phyloP scores from a whole-genome alignment of 1,284 basidiomycete species.

The Cutaneotrichosporon sp. region DNA sequence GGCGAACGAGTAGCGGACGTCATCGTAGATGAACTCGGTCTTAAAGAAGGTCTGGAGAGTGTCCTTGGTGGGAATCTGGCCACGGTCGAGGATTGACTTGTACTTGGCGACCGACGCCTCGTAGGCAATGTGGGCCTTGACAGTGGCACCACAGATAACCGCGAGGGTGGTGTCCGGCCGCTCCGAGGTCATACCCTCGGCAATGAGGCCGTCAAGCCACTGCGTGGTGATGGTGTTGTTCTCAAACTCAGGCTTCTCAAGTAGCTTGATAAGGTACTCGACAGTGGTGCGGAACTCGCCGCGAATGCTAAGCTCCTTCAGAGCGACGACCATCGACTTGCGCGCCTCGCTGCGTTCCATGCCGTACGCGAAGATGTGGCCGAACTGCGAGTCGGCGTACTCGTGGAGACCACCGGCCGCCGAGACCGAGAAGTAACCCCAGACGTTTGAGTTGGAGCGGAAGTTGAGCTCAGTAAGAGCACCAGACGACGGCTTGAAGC shows the following conservation, averaged over 20 bases:
- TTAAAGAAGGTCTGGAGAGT: conserved; percentile 95
- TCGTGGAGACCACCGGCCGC: conserved; percentile 96
- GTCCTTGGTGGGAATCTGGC: conserved; percentile 89
- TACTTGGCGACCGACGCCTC: conserved; percentile 91
- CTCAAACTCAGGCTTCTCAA: conserved; percentile 95
- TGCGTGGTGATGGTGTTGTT: conserved; percentile 97
- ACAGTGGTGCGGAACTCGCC: conserved; percentile 99
- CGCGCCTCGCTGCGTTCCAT: conserved; percentile 91
- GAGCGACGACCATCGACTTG: conserved; percentile 99
- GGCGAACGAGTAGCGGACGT: conserved; percentile 92
- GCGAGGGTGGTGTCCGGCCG: conserved; percentile 88
- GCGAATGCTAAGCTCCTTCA: conserved; percentile 97
- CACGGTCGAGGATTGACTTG: conserved; percentile 94
- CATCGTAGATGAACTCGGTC: conserved; percentile 98
- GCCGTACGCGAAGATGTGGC: conserved; percentile 98
- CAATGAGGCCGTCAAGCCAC: conserved; percentile 97
- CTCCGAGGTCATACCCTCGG: conserved; percentile 90
- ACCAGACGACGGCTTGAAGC: conserved; percentile 99
- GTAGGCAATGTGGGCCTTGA: conserved; percentile 87
- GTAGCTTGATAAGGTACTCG: conserved; percentile 95
- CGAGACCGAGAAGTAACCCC: conserved; percentile 99
- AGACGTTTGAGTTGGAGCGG: conserved; percentile 97
- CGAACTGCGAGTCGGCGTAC: conserved; percentile 97
- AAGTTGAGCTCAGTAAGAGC: conserved; percentile 98
- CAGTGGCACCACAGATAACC: conserved; percentile 95